These are phyloP conservation scores for Fusarium oligoseptatum DNA, from an alignment of 2,329 filamentous ascomycete genomes.

Conservation along the genomic window DNA sequence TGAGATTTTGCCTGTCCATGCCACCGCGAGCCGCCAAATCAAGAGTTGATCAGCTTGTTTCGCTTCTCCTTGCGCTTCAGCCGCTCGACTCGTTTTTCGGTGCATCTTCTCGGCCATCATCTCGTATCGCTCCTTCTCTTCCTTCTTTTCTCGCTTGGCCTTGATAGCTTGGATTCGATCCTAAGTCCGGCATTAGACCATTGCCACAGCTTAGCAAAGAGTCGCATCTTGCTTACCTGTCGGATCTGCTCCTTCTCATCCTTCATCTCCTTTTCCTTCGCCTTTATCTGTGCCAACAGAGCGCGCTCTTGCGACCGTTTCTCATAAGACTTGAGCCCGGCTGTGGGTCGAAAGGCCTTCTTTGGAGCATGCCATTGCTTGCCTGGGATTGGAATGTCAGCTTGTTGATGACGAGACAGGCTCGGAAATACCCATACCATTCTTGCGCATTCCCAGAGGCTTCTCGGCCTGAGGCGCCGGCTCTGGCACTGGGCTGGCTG, in stretches of 20 bases:
- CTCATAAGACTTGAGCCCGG: slow-evolving; percentile 83
- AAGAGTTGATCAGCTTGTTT: slow-evolving; percentile 84
- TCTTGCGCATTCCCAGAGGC: slow-evolving; percentile 80
- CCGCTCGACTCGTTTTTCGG: slow-evolving; percentile 92
- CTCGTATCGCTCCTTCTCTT: slow-evolving; percentile 91
- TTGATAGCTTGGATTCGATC: slow-evolving; percentile 83
- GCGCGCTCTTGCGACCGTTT: slow-evolving; percentile 80
- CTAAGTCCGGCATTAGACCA: slow-evolving; percentile 58
- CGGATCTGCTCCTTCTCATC: slow-evolving; percentile 93
- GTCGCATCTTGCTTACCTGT: slow-evolving; percentile 69
- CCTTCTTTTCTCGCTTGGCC: slow-evolving; percentile 88
- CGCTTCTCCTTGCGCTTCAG: slow-evolving; percentile 96
- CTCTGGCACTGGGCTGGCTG: slow-evolving; percentile 49
- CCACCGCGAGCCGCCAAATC: slow-evolving; percentile 40
- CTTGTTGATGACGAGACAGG: background rate
- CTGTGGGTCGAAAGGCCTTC: slow-evolving; percentile 85
- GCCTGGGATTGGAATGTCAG: slow-evolving; percentile 65
- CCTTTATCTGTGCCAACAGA: slow-evolving; percentile 82
- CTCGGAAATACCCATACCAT: slow-evolving; percentile 68
- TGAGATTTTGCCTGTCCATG: slow-evolving; percentile 13
- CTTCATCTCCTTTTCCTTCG: slow-evolving; percentile 95
- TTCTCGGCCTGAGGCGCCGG: slow-evolving; percentile 54
- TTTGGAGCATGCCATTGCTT: slow-evolving; percentile 94
- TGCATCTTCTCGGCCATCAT: slow-evolving; percentile 99
- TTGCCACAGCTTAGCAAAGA: background rate